These are phyloP conservation scores for Gossypium bickii DNA, from an alignment of 345 rosid genomes.

Conservation along the genomic window DNA sequence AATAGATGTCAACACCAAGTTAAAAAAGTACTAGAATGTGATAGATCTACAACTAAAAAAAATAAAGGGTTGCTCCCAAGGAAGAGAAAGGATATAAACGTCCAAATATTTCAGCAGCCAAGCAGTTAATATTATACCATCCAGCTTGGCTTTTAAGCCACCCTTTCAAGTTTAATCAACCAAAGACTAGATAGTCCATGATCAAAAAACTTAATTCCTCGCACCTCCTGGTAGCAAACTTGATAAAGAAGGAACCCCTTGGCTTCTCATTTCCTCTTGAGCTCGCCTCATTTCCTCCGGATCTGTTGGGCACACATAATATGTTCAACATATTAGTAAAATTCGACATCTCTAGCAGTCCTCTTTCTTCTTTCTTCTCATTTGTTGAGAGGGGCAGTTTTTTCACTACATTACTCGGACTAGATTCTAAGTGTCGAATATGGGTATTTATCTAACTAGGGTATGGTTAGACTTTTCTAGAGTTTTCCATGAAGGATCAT, in stretches of 20 bases:
- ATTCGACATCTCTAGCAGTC: not conserved
- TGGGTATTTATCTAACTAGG: not conserved
- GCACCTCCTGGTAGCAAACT: slow-evolving; percentile 47
- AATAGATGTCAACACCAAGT: too few relatives aligned
- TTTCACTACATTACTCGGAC: not conserved
- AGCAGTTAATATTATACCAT: not conserved
- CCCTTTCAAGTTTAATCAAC: not conserved
- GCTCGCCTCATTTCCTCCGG: slow-evolving; percentile 89
- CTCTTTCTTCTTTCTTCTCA: not conserved
- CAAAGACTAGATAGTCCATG: not conserved
- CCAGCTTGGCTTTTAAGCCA: not conserved
- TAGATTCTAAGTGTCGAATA: not conserved
- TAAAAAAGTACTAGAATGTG: not conserved
- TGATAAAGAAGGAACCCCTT: slow-evolving; percentile 86
- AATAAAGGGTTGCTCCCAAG: not conserved
- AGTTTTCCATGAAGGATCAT: too few relatives aligned
- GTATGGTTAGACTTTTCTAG: too few relatives aligned
- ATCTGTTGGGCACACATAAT: slow-evolving; percentile 39
- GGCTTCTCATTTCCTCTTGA: slow-evolving; percentile 91
- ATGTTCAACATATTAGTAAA: not conserved
- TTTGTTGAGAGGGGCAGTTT: not conserved
- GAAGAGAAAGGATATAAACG: too few relatives aligned
- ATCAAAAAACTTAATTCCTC: slow-evolving; percentile 2
- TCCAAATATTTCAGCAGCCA: not conserved
- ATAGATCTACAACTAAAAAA: not conserved